These are phyloP conservation scores for Cyanidioschyzon merolae DNA, from an alignment of 23 red algal species.

Conservation along the genomic window DNA sequence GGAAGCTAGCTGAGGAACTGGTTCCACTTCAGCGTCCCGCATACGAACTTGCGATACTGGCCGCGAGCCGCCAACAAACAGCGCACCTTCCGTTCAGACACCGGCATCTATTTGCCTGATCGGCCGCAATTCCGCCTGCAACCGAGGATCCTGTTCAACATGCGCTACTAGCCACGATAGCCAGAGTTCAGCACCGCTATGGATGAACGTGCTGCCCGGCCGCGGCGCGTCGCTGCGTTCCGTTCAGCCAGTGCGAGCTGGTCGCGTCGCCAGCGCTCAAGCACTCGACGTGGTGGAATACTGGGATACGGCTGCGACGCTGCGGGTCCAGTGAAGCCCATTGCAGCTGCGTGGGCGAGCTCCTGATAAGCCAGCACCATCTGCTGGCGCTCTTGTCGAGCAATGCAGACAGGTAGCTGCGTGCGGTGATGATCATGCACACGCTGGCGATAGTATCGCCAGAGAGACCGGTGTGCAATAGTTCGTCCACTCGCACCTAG, in stretches of 20 bases:
- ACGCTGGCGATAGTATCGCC: slow-evolving; percentile 27
- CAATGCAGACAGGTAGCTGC: background rate
- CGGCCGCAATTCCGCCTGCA: no score
- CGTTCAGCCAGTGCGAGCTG: background rate
- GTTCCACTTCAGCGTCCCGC: no score
- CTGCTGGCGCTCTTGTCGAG: background rate
- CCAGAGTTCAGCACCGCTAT: slow-evolving; percentile 75
- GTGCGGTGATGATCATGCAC: background rate
- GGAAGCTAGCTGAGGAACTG: no score
- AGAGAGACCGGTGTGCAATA: slow-evolving; percentile 9
- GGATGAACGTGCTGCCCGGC: slow-evolving; percentile 32
- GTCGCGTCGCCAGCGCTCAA: slow-evolving; percentile 24
- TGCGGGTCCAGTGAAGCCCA: no score
- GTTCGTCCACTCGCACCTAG: background rate
- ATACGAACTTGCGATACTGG: no score
- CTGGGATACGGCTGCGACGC: background rate
- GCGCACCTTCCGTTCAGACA: no score
- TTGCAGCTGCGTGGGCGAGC: slow-evolving; percentile 3
- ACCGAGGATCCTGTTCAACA: no score
- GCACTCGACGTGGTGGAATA: slow-evolving; percentile 10
- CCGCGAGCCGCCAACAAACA: no score
- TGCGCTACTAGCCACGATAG: slow-evolving; percentile 31
- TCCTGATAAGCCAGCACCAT: background rate
- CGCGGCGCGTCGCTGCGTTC: slow-evolving; percentile 32
- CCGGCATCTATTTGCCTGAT: no score